These are phyloP conservation scores for Suhomyces xylopsoci DNA, from an alignment of 805 yeast genomes.

Conservation along the genomic window DNA sequence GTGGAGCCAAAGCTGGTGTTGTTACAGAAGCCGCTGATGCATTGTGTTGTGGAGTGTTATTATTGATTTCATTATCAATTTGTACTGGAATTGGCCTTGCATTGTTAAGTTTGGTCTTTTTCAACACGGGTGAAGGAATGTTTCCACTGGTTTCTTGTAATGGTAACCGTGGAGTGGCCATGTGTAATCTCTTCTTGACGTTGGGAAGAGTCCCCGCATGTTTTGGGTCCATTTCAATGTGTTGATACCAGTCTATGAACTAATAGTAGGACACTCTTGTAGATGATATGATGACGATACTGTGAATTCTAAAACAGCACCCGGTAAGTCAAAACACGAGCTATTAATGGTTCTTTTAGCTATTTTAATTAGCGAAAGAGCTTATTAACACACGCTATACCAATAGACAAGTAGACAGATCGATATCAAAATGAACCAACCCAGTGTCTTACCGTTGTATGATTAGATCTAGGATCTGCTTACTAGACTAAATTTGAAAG, in stretches of 20 bases:
- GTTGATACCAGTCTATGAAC: neutral
- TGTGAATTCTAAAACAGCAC: neutral
- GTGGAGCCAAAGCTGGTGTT: neutral
- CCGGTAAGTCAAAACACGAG: neutral
- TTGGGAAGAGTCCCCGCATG: constrained; percentile 1
- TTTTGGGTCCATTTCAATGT: neutral
- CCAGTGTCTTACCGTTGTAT: neutral
- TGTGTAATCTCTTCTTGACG: constrained; percentile 10
- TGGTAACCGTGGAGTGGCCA: constrained; percentile 24
- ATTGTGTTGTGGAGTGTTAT: neutral
- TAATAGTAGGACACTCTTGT: neutral
- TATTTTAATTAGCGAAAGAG: neutral
- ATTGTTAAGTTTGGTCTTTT: constrained; percentile 25
- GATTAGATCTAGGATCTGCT: neutral
- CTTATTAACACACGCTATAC: neutral
- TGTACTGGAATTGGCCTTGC: constrained; percentile 1
- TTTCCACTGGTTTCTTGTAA: constrained; percentile 40
- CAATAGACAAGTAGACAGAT: neutral
- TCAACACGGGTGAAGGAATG: constrained; percentile 35
- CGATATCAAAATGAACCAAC: neutral
- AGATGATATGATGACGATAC: neutral
- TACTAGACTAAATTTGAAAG: neutral
- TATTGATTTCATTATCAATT: neutral
- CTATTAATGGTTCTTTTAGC: neutral
- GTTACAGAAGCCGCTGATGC: neutral